Conservation (phyloP, 768 basidiomycete genomes). For the Baorangia bicolor region DNA sequence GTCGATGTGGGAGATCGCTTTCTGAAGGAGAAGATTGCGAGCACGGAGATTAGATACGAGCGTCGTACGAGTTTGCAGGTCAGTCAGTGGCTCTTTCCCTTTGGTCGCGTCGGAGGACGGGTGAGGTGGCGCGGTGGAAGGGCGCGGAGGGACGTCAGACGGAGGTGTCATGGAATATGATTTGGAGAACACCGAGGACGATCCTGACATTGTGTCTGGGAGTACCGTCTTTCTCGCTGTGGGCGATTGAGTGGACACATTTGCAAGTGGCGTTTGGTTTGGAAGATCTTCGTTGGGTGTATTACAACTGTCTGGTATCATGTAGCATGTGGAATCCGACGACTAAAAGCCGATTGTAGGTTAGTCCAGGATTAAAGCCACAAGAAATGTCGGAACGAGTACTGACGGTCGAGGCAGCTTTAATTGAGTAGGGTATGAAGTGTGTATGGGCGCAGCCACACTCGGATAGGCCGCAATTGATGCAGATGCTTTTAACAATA, state of each 20-base stretch:
- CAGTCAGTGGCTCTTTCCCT: slow-evolving; percentile 8
- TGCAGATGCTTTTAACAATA: background rate
- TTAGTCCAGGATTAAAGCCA: background rate
- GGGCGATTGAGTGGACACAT: slow-evolving; percentile 19
- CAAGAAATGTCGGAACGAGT: background rate
- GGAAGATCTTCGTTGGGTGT: slow-evolving; percentile 9
- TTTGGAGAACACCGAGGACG: background rate
- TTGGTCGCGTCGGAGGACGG: slow-evolving; percentile 16
- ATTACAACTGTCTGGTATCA: slow-evolving; percentile 24
- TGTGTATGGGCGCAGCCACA: slow-evolving; percentile 4
- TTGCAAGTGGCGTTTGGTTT: slow-evolving; percentile 11
- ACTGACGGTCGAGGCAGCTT: slow-evolving; percentile 6
- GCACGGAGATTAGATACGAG: slow-evolving; percentile 32
- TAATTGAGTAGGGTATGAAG: background rate
- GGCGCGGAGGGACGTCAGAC: slow-evolving; percentile 22
- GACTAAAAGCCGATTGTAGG: background rate
- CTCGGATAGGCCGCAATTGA: background rate
- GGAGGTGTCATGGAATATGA: slow-evolving; percentile 10
- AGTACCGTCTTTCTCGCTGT: slow-evolving; percentile 6
- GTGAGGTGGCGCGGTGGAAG: slow-evolving; percentile 29
- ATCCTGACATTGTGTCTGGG: slow-evolving; percentile 6
- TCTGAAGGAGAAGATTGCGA: slow-evolving; percentile 32
- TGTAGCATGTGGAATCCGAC: slow-evolving; percentile 28
- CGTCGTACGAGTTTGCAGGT: slow-evolving; percentile 15
- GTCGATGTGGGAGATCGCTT: slow-evolving; percentile 33